Percentiles rank a stretch among this genome's conserved stretches.
Conservation (phyloP, 192 early-diverging fungal species). For the Coemansia sp. region DNA sequence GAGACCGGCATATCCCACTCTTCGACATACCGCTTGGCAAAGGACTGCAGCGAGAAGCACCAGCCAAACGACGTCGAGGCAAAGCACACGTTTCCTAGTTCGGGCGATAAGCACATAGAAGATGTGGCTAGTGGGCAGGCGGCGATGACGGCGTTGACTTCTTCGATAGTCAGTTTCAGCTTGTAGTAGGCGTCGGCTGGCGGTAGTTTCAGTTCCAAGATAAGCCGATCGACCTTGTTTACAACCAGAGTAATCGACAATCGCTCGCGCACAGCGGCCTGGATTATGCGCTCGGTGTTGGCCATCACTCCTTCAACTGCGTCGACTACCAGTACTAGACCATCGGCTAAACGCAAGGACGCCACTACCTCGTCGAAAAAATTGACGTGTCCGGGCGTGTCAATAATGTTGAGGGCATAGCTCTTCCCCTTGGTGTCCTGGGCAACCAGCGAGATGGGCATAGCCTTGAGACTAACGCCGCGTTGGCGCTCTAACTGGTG, state of each 20-base stretch:
- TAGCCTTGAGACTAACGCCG: constrained; percentile 88
- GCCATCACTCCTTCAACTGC: constrained; percentile 97
- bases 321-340: constrained; percentile 91
- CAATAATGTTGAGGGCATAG: constrained; percentile 86
- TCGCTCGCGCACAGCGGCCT: constrained; percentile 76
- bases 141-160: constrained; percentile 85
- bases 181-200: constrained; percentile 98
- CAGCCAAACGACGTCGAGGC: constrained; percentile 87
- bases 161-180: constrained; percentile 92
- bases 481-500: constrained; percentile 89
- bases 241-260: constrained; percentile 86
- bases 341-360: constrained; percentile 84
- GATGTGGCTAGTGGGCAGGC: constrained; percentile 25
- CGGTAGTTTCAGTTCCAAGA: constrained; percentile 94
- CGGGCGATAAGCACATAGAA: constrained; percentile 76
- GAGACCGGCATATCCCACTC: constrained; percentile 63
- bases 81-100: constrained; percentile 96
- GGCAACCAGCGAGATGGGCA: constrained; percentile 91
- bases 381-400: constrained; percentile 95
- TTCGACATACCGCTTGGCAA: constrained; percentile 88
- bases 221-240: constrained; percentile 98
- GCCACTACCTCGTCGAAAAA: constrained; percentile 94
- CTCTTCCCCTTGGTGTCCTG: constrained; percentile 88
- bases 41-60: constrained; percentile 91
- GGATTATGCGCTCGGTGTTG: constrained; percentile 86